These are phyloP conservation scores for Shiraia bambusicola DNA, from an alignment of 2,329 filamentous ascomycete species.

Conservation along the genomic window DNA sequence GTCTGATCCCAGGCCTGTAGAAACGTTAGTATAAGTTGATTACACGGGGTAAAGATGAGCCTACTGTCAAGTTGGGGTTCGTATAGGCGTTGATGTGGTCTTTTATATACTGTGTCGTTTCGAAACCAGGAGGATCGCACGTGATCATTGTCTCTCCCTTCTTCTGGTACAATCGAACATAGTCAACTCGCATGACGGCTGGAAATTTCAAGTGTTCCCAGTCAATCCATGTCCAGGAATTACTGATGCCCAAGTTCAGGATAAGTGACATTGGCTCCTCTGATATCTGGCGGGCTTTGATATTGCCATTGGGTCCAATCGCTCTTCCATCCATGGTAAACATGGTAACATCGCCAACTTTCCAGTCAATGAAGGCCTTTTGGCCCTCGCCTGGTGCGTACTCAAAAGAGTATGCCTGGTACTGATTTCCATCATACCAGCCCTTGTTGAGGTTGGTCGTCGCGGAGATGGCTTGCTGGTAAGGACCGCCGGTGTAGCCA, in stretches of 20 bases:
- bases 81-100: constrained; percentile 51
- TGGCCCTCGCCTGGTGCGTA: constrained; percentile 53
- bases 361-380: constrained; percentile 54
- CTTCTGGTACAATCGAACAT: constrained; percentile 58
- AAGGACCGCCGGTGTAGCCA: constrained; percentile 56
- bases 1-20: constrained; percentile 38
- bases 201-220: constrained; percentile 51
- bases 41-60: constrained; percentile 15
- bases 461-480: constrained; percentile 58
- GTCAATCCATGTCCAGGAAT: constrained; percentile 53
- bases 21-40: constrained; percentile 2
- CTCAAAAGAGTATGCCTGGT: constrained; percentile 59
- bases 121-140: constrained; percentile 57
- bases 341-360: constrained; percentile 53
- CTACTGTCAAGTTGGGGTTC: constrained; percentile 55
- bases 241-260: constrained; percentile 56
- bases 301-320: constrained; percentile 57
- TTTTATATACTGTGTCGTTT: constrained; percentile 55
- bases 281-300: constrained; percentile 51
- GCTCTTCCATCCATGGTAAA: constrained; percentile 56
- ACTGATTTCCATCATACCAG: constrained; percentile 57
- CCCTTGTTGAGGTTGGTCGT: constrained; percentile 57
- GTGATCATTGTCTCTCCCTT: constrained; percentile 52
- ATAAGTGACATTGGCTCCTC: constrained; percentile 58
- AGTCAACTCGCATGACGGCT: constrained; percentile 56